Evolutionary conservation across 2,329 filamentous ascomycete genomes (phyloP).

Genomic region (Phaeosphaeria sp.): DNA sequence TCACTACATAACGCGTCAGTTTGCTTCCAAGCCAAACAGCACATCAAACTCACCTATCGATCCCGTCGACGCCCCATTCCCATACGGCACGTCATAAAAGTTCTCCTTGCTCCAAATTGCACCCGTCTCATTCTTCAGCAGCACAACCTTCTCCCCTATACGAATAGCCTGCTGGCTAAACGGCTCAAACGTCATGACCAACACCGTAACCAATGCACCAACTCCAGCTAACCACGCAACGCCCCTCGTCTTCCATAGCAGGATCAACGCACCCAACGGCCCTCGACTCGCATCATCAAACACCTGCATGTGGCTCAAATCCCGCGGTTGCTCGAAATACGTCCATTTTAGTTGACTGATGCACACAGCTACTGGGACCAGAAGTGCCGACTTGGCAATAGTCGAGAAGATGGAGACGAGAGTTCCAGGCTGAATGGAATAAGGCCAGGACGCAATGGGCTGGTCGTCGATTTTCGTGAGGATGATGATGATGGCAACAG

Average conservation of each 20-base stretch:
- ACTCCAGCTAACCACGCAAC: not conserved
- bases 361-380: conserved; percentile 36
- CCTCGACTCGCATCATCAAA: conserved; percentile 40
- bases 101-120: not conserved
- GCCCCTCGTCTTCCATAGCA: not conserved
- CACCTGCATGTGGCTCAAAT: conserved; percentile 29
- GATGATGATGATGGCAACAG: conserved; percentile 6
- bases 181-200: not conserved
- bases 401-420: conserved; percentile 15
- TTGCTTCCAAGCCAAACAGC: no score
- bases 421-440: conserved; percentile 5
- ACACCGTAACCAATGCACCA: not conserved
- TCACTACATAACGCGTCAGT: no score
- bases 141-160: not conserved
- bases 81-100: not conserved
- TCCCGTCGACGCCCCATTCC: no score
- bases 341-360: conserved; percentile 43
- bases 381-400: conserved; percentile 30
- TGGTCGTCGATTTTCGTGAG: conserved; percentile 3
- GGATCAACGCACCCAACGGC: conserved; percentile 14
- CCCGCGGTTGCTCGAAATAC: conserved; percentile 15
- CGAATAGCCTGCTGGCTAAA: not conserved
- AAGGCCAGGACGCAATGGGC: conserved; percentile 8
- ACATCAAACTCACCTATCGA: no score
- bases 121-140: not conserved